Evolutionary conservation across 2,329 filamentous ascomycete genomes (phyloP).

Genomic region (Paraphoma sp.): DNA sequence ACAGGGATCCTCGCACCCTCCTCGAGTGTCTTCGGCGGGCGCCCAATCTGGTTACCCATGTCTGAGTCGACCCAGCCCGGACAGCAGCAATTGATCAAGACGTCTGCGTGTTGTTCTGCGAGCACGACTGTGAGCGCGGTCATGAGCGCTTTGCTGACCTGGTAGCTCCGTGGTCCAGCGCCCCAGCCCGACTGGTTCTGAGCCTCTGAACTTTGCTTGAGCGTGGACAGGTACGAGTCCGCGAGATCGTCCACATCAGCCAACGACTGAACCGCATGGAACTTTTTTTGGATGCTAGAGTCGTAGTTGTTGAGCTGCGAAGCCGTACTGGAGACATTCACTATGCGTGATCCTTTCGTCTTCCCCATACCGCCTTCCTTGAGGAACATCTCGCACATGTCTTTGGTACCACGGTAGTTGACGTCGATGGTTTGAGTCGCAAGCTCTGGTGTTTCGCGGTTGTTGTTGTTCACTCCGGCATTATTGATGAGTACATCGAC

Average conservation of each 20-base stretch:
- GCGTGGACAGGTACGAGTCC: conserved; percentile 1
- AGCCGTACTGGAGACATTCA: conserved; percentile 12
- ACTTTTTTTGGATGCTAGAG: background rate
- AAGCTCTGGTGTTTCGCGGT: conserved; percentile 7
- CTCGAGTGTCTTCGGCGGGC: conserved; percentile 16
- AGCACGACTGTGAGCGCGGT: conserved; percentile 5
- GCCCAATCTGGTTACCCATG: conserved; percentile 16
- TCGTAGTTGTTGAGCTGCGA: conserved; percentile 10
- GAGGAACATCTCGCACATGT: conserved; percentile 12
- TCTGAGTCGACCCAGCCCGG: conserved; percentile 19
- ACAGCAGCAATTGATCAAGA: conserved; percentile 22
- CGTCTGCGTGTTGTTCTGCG: background rate
- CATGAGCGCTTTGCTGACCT: conserved; percentile 2
- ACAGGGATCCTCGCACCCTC: conserved; percentile 17
- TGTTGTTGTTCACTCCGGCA: conserved; percentile 18
- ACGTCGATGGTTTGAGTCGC: conserved; percentile 10
- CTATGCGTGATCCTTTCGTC: conserved; percentile 8
- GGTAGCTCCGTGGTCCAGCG: background rate
- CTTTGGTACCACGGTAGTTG: conserved; percentile 15
- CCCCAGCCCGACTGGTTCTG: conserved; percentile 11
- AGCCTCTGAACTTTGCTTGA: background rate
- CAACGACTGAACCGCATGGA: background rate
- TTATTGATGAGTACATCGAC: conserved; percentile 21
- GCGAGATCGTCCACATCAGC: conserved; percentile 9
- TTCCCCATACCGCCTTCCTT: background rate